phyloP scores from a whole-genome alignment of 208 protist genomes.

The Leishmania turanica region DNA sequence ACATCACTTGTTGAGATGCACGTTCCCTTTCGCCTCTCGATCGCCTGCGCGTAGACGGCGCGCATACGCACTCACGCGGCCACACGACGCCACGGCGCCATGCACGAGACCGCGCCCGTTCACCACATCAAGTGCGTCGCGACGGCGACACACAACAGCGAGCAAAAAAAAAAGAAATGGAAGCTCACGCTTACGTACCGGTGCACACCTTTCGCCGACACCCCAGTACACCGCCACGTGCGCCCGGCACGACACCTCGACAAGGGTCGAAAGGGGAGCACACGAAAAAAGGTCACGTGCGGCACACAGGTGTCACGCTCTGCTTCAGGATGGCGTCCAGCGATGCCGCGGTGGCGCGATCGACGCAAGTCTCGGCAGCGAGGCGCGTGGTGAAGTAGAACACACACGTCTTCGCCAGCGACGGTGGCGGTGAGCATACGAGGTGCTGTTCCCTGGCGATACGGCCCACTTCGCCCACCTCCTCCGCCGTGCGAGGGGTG shows the following conservation, averaged over 20 bases:
- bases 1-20: background rate
- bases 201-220: background rate
- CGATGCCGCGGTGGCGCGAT: conserved; percentile 18
- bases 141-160: background rate
- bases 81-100: background rate
- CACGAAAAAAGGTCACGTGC: background rate
- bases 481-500: conserved; percentile 16
- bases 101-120: background rate
- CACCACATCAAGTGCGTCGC: background rate
- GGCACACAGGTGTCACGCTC: background rate
- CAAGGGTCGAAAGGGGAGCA: background rate
- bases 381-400: conserved; percentile 35
- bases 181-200: background rate
- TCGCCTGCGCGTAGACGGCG: background rate
- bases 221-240: background rate
- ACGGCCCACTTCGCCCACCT: conserved; percentile 23
- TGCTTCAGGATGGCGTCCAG: conserved; percentile 23
- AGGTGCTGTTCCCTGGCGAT: conserved; percentile 22
- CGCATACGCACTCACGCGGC: no score
- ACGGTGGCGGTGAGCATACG: conserved; percentile 6
- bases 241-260: background rate
- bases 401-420: background rate
- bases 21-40: background rate
- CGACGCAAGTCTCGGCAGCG: conserved; percentile 31
- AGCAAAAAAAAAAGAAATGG: background rate